Evolutionary conservation across 257 asterid species (phyloP).

Genomic region (Capsicum baccatum): DNA sequence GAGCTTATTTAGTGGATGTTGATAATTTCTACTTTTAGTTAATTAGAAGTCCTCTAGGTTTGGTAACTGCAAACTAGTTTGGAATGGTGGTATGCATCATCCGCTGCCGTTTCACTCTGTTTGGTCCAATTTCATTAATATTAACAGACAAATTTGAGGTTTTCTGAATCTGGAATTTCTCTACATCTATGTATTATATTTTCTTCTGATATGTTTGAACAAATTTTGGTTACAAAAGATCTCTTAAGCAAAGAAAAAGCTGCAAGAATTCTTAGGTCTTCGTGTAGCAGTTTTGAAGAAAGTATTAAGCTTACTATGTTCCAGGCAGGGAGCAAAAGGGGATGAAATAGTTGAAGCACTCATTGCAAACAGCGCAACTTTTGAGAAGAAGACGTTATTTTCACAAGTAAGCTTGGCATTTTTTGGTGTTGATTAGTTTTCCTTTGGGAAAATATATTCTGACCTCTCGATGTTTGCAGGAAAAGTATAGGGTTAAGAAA

Average conservation of each 20-base stretch:
- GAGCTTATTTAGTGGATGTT: not conserved
- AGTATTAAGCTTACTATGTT: constrained; percentile 31
- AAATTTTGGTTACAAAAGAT: constrained; percentile 8
- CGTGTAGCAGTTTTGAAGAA: constrained; percentile 9
- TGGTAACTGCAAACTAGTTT: not conserved
- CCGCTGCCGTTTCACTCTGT: not conserved
- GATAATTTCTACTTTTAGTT: not conserved
- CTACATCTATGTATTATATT: not conserved
- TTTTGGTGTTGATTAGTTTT: not conserved
- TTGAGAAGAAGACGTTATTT: constrained; percentile 91
- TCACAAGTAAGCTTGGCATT: constrained; percentile 63
- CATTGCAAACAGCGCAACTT: constrained; percentile 88
- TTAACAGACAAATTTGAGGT: not conserved
- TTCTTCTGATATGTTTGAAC: not conserved
- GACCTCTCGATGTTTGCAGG: constrained; percentile 57
- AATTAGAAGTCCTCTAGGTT: not conserved
- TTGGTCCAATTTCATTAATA: not conserved
- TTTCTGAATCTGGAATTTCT: constrained; percentile 7
- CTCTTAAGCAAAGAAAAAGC: not conserved
- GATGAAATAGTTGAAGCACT: constrained; percentile 88
- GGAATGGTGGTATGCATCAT: not conserved
- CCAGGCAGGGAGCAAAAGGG: constrained; percentile 84
- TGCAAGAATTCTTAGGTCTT: not conserved
- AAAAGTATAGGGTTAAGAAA: constrained; percentile 88
- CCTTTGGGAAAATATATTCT: constrained; percentile 29